Evolutionary conservation across 805 yeast genomes (phyloP).

Genomic region (Teunomyces tritomae): DNA sequence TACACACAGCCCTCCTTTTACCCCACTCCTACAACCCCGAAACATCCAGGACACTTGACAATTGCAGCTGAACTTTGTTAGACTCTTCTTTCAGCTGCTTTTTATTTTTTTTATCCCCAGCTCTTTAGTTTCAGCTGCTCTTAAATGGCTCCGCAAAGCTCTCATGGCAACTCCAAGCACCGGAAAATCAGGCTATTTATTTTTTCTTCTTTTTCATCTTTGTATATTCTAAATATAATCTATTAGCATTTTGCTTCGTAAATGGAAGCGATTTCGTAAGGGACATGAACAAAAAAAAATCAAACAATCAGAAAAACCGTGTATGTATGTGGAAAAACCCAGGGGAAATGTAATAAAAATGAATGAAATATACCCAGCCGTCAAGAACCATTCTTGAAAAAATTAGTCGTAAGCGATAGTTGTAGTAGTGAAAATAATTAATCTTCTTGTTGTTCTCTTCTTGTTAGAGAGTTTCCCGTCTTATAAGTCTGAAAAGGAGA

Average conservation of each 20-base stretch:
- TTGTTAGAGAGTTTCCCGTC: not conserved
- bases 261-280: not conserved
- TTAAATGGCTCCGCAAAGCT: too few relatives aligned
- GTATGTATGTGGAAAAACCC: not conserved
- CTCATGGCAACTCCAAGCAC: too few relatives aligned
- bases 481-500: conserved; percentile 19
- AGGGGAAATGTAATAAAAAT: not conserved
- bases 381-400: conserved; percentile 1
- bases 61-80: too few relatives aligned
- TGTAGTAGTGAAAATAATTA: not conserved
- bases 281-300: not conserved
- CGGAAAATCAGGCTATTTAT: not conserved
- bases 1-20: too few relatives aligned
- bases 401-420: conserved; percentile 2
- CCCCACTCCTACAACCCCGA: too few relatives aligned
- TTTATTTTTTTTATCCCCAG: too few relatives aligned
- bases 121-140: too few relatives aligned
- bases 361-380: conserved; percentile 1
- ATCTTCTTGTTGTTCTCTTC: not conserved
- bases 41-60: too few relatives aligned
- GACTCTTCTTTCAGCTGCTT: too few relatives aligned
- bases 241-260: not conserved
- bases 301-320: not conserved
- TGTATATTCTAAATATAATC: not conserved
- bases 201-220: not conserved